Conservation (phyloP, 345 rosid genomes). For the Syzygium aromaticum region DNA sequence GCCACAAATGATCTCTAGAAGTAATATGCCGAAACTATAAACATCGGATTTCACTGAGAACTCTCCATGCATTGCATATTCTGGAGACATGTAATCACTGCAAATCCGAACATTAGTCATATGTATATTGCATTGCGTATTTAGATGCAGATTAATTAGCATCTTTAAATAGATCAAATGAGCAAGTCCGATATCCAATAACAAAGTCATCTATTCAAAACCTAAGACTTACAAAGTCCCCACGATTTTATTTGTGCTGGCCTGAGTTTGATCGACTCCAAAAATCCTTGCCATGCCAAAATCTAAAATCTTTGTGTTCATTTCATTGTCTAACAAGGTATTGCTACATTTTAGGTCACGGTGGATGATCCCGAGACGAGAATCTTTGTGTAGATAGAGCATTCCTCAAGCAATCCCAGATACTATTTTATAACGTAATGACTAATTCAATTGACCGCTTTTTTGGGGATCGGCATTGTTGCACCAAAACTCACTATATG, state of each 20-base stretch:
- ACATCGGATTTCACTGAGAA: not conserved
- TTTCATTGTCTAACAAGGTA: not conserved
- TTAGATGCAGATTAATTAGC: not conserved
- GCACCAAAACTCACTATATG: not conserved
- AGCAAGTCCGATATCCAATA: rapidly evolving
- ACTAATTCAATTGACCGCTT: not conserved
- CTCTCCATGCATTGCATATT: not conserved
- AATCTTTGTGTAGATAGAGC: not conserved
- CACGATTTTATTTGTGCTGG: not conserved
- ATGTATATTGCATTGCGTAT: not conserved
- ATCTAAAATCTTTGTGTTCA: not conserved
- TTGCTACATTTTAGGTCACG: not conserved
- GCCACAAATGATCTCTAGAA: not conserved
- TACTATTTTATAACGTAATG: not conserved
- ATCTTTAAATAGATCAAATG: not conserved
- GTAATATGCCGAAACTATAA: not conserved
- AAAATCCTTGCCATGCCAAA: not conserved
- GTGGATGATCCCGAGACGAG: not conserved
- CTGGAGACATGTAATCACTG: not conserved
- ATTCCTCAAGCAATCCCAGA: not conserved
- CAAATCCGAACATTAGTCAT: not conserved
- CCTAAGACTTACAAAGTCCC: not conserved
- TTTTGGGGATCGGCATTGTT: not conserved
- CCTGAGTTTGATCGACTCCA: not conserved
- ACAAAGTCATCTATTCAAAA: not conserved